Evolutionary conservation across 139 green algal species (phyloP).

Genomic region (Volvox reticuliferus): DNA sequence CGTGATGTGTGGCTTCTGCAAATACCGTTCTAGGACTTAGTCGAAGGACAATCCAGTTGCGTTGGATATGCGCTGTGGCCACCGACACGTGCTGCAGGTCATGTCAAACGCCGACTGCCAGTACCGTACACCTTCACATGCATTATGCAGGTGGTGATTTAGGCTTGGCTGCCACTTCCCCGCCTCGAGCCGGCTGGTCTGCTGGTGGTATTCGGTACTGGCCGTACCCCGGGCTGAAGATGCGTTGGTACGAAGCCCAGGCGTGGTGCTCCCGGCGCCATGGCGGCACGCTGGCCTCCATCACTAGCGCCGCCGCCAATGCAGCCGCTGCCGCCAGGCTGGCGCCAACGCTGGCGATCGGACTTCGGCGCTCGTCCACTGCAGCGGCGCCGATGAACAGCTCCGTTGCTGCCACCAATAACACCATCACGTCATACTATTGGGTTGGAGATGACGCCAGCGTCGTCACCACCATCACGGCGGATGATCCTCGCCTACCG

Average conservation of each 20-base stretch:
- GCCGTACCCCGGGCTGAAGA: constrained; percentile 1
- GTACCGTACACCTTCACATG: no score
- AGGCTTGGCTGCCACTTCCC: neutral
- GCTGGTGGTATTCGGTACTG: neutral
- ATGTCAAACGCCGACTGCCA: no score
- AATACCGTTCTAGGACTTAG: no score
- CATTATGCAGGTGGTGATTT: neutral
- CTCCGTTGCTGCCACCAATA: neutral
- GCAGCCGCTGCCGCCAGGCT: neutral
- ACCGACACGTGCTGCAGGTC: no score
- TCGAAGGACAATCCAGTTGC: no score
- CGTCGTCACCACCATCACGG: neutral
- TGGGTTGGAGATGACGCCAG: no score
- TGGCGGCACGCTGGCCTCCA: neutral
- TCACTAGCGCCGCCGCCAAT: neutral
- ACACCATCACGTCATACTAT: neutral
- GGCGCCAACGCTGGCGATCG: constrained; percentile 17
- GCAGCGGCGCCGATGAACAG: neutral
- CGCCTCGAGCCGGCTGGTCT: neutral
- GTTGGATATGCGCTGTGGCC: no score
- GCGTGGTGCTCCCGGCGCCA: neutral
- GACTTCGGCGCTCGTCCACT: neutral
- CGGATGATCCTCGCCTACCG: neutral
- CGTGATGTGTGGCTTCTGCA: no score
- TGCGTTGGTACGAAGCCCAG: neutral